Base-by-base conservation (phyloP, 2,329 filamentous ascomycete species). In the Hortaea sp. region DNA sequence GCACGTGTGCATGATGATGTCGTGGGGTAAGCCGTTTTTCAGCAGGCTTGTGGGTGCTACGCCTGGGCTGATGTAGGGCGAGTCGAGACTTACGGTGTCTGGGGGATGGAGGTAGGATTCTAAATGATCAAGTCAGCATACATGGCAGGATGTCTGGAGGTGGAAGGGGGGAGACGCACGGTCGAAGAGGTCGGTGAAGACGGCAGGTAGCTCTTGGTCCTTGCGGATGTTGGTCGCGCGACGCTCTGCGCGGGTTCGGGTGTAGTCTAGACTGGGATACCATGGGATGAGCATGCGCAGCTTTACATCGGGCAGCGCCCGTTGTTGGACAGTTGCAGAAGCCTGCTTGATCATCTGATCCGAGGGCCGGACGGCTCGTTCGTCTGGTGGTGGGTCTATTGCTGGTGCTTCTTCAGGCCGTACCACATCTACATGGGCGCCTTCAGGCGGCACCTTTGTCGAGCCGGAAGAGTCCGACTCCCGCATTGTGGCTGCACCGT, bases 181-280 rank as follows among this genome's bases (percentile, higher is more conserved):
- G 61, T 74, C 72, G 57, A 75, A 75, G 32, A 75, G 65, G 47
- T 72, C 63, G 12, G 72, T 74, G 58, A 75, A 74, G 46, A 74
- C 60, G 12, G 70, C 67, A 31, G 72, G 70, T 4, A 75, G 65
- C 43, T 74, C 68, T 49, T 74, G 70, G 52, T 74, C 72, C 5
- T 76, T 73, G 48, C 76, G 71, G 28, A 68, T 53, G 54, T 72
- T 77, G 45, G 73, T 75, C 34, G 72, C 71, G 37, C 78, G 73
- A 30, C 79, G 78, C 52, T 78, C 70, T 27, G 72, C 74, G 29
- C 79, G 75, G 2, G 77, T 75, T 42, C 75, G 69, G 9, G 78
- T 76, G 60, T 80, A 81, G 61, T 82, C 79, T 32, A 78, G 71
- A 28, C 76, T 70, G 1, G 79, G 79, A 51, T 82, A 82, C 73